Evolutionary conservation across 179 eudicot species (phyloP), one percentile per base, ranked within the genome.

Genomic region (Beta corolliflora): DNA sequence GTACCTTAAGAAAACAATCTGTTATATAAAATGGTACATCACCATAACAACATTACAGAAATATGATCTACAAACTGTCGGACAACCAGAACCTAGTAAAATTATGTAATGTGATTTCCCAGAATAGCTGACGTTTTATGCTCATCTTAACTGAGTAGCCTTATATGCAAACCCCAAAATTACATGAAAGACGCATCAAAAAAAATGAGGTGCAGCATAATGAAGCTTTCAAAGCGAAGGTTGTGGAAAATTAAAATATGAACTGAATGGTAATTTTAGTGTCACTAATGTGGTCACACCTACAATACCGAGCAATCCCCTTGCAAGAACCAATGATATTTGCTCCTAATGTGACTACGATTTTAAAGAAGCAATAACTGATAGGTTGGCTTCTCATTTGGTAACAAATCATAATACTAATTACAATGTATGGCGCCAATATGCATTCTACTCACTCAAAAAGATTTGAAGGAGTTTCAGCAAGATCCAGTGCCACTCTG

Each of bases 401-500:
- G 13, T 71, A 13, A 52, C 8, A 50, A 15, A 15, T 69, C 54
- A 68, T 7, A 36, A 41, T 23, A 41, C 56, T 19, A 13, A 48
- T n/a, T 71, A 48, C 0, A 48, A 48, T 45, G 59, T 71, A 48
- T 8, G 9, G 50, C 5, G 41, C 76, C 72, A 82, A 54, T 45
- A 12, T 29, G 12, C 53, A 81, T 45, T 63, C 18, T 77, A 91
- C 99, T 91, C 86, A 95, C 99, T 95, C 99, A 77, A 95, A 92
- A 36, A 95, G 91, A 81, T 95, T 94, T 69, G 98, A 91, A 83
- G 99, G 99, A 64, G 97, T 94, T 89, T 95, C 99, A 82, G 99
- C 99, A 69, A 95, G 86, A 90, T 95, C 99, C 84, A 94, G 90
- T 83, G 88, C 91, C 78, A 94, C 95, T 83, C 99, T 91, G 67